These are phyloP conservation scores for Lyophyllum decastes DNA, from an alignment of 768 basidiomycete species.

Conservation along the genomic window DNA sequence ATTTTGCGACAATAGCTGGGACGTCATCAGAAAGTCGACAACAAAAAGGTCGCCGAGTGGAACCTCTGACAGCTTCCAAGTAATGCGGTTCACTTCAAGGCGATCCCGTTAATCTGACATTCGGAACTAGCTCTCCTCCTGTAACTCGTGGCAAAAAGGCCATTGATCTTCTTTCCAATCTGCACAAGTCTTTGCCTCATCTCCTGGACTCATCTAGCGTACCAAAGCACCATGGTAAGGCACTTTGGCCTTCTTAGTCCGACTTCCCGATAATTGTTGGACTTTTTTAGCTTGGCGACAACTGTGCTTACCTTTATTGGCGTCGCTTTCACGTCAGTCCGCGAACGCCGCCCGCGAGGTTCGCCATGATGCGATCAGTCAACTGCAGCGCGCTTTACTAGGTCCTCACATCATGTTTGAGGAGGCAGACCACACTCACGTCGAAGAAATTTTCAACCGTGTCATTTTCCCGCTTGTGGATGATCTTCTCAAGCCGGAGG, in stretches of 20 bases:
- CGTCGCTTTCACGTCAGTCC: slow-evolving; percentile 77
- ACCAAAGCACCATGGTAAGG: slow-evolving; percentile 42
- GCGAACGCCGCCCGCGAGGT: slow-evolving; percentile 83
- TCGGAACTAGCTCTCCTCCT: slow-evolving; percentile 58
- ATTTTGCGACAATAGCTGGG: slow-evolving; percentile 80
- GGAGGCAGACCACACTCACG: slow-evolving; percentile 57
- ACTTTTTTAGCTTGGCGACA: slow-evolving; percentile 71
- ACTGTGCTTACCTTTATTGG: slow-evolving; percentile 73
- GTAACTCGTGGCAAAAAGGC: slow-evolving; percentile 83
- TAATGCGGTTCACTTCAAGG: slow-evolving; percentile 26
- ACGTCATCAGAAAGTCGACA: slow-evolving; percentile 58
- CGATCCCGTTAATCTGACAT: neutral
- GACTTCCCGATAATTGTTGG: slow-evolving; percentile 3
- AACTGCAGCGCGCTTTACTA: slow-evolving; percentile 83
- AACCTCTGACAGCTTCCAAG: slow-evolving; percentile 53
- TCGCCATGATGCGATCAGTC: slow-evolving; percentile 75
- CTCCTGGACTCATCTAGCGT: slow-evolving; percentile 55
- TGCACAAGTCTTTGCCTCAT: slow-evolving; percentile 65
- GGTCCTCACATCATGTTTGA: slow-evolving; percentile 70
- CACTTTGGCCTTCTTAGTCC: neutral
- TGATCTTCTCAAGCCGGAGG: slow-evolving; percentile 84
- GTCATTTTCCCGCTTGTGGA: slow-evolving; percentile 92
- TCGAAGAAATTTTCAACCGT: slow-evolving; percentile 85
- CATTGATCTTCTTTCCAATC: slow-evolving; percentile 74
- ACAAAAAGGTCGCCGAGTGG: slow-evolving; percentile 49